Percentiles rank a stretch among this genome's conserved stretches.
Conservation (phyloP, 306 rosid species). For the Cicer arietinum region DNA sequence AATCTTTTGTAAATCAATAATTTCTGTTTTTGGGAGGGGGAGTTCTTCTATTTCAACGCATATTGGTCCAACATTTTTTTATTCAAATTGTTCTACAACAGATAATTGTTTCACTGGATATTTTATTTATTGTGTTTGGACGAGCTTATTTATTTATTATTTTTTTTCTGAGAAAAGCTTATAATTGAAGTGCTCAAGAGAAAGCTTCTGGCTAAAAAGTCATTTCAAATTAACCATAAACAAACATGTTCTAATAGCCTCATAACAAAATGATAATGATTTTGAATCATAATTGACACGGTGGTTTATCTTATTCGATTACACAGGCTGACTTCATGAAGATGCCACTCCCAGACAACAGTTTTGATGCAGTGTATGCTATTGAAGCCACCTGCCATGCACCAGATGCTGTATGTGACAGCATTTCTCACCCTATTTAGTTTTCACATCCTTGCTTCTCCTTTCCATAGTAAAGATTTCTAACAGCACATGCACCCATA, state of each 20-base stretch:
- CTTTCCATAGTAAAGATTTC: constrained; percentile 1
- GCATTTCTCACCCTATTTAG: constrained; percentile 7
- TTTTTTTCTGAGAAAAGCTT: neutral
- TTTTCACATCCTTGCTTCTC: neutral
- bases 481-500: constrained; percentile 5
- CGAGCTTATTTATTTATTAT: neutral
- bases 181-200: neutral
- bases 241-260: neutral
- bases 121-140: constrained; percentile 1
- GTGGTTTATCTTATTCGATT: constrained; percentile 32
- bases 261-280: neutral
- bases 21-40: constrained; percentile 3
- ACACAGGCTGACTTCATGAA: constrained; percentile 97
- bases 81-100: neutral
- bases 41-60: neutral
- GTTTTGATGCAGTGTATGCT: constrained; percentile 94
- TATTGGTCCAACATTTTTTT: constrained; percentile 2
- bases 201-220: constrained; percentile 16
- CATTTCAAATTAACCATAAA: neutral
- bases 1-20: constrained; percentile 37
- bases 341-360: constrained; percentile 81
- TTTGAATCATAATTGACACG: constrained; percentile 7
- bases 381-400: constrained; percentile 99
- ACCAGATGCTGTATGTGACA: constrained; percentile 81
- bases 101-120: constrained; percentile 1